These are phyloP conservation scores for Cyanidiococcus yangmingshanensis DNA, from an alignment of 23 red algal species.

Conservation along the genomic window DNA sequence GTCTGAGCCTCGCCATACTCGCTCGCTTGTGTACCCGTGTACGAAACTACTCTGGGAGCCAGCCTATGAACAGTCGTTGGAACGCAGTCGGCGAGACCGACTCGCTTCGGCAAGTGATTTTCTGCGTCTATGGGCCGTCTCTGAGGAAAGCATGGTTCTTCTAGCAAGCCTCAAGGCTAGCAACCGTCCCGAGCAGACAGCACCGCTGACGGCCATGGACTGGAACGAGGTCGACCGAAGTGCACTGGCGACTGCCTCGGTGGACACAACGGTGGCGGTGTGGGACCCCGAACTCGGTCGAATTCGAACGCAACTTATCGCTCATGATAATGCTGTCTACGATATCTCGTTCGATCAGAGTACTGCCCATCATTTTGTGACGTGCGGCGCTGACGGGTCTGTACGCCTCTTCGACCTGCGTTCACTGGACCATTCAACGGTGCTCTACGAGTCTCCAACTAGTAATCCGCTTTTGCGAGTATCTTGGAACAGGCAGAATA, in stretches of 20 bases:
- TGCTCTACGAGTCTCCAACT: conserved; percentile 72
- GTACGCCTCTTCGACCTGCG: conserved; percentile 91
- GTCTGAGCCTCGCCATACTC: neutral
- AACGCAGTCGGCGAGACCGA: neutral
- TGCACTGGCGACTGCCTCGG: conserved; percentile 57
- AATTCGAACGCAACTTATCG: conserved; percentile 81
- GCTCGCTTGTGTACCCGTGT: neutral
- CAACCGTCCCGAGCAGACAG: conserved; percentile 44
- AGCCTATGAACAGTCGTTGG: neutral
- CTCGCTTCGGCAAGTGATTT: neutral
- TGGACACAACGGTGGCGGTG: conserved; percentile 91
- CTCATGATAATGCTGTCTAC: conserved; percentile 94
- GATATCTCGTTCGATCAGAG: conserved; percentile 85
- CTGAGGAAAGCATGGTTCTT: neutral
- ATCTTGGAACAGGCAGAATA: conserved; percentile 69
- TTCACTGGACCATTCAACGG: conserved; percentile 71
- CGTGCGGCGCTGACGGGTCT: conserved; percentile 82
- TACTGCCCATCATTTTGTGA: conserved; percentile 69
- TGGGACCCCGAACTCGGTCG: conserved; percentile 81
- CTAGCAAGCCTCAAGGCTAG: neutral
- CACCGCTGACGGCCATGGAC: conserved; percentile 85
- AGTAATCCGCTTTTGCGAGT: conserved; percentile 74
- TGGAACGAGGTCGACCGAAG: conserved; percentile 76
- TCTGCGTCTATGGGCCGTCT: neutral
- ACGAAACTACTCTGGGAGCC: conserved; percentile 10